Base-by-base conservation (phyloP, 345 rosid species). In the Eucalyptus camaldulensis region DNA sequence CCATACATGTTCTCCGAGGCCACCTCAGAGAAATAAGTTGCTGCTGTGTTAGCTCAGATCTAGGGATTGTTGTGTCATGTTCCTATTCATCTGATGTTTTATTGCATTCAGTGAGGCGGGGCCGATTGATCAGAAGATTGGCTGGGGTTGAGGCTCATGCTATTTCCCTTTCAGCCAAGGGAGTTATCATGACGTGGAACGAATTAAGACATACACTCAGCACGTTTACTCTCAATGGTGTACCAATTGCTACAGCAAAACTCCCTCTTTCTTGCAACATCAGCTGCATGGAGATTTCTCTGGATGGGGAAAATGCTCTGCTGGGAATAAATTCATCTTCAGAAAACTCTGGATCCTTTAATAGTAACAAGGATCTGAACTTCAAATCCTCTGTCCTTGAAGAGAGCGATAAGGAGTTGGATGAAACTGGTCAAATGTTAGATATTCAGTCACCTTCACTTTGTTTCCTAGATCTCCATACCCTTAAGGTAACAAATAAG, bases 1-100 rank as follows among this genome's bases (percentile, higher is more conserved):
- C 99, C 19, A 89, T 97, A 88, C 99, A 98, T 91, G 98, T 96
- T 89, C 96, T 98, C 37, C 97, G 98, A 81, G 99, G 99, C 53
- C 99, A 98, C 72, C 95, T 89, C 83, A 90, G 92, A 88, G 98
- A 97, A 89, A 90, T 98, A 91, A 91, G 94, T 51, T 93, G 93
- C 90, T 97, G 99, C 91, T 96, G 97, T 88, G 95, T 97, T 88
- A 98, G 95, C 92, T 96, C 99, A 49, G 99, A 96, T 92, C 95
- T 95, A 53, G 99, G 99, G 88, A 90, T 98, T 69, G 94, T 94
- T 87, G 97, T 95, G 88, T 98, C 99, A 10, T 95, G 95, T 88
- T 94, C 99, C 31, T 92, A 91, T 62, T 93, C 95, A n/a, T 93
- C 98, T 44, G 97, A 94, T 91, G 92, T 97, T 91, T 89, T 98